These are phyloP conservation scores for Geotrichum ghanense DNA, from an alignment of 805 yeast genomes.

Conservation along the genomic window DNA sequence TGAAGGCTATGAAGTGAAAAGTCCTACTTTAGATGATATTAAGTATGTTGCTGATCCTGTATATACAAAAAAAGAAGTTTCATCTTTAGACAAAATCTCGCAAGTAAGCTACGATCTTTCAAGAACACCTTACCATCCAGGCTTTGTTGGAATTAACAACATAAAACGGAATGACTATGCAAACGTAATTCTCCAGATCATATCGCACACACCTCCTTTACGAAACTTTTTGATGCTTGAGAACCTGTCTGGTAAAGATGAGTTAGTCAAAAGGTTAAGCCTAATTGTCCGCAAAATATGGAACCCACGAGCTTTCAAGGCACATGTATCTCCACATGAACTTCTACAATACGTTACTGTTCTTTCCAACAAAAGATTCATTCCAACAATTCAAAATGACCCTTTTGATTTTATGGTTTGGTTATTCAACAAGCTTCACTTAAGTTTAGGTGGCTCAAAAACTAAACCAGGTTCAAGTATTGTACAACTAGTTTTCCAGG, in stretches of 20 bases:
- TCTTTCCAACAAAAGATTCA: constrained; percentile 34
- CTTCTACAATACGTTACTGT: constrained; percentile 39
- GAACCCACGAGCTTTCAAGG: constrained; percentile 47
- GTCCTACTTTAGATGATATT: constrained; percentile 38
- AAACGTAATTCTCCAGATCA: constrained; percentile 43
- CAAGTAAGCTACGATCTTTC: constrained; percentile 31
- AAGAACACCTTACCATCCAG: constrained; percentile 41
- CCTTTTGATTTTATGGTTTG: constrained; percentile 52
- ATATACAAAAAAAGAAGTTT: constrained; percentile 29
- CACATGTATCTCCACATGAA: constrained; percentile 60
- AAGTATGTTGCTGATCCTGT: constrained; percentile 41
- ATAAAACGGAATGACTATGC: constrained; percentile 40
- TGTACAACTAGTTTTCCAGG: constrained; percentile 38
- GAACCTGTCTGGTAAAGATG: constrained; percentile 14
- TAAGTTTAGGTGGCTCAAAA: constrained; percentile 21
- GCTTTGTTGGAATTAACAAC: constrained; percentile 56
- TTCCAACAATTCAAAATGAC: constrained; percentile 30
- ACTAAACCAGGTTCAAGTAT: constrained; percentile 18
- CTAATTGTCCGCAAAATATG: constrained; percentile 47
- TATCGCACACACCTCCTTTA: constrained; percentile 42
- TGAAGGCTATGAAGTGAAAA: constrained; percentile 37
- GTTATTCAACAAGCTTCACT: constrained; percentile 40
- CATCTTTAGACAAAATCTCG: constrained; percentile 20
- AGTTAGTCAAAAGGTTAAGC: constrained; percentile 35
- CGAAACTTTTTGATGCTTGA: constrained; percentile 35